Conservation (phyloP, 108 stramenopile genomes). For the Skeletonema tropicum region DNA sequence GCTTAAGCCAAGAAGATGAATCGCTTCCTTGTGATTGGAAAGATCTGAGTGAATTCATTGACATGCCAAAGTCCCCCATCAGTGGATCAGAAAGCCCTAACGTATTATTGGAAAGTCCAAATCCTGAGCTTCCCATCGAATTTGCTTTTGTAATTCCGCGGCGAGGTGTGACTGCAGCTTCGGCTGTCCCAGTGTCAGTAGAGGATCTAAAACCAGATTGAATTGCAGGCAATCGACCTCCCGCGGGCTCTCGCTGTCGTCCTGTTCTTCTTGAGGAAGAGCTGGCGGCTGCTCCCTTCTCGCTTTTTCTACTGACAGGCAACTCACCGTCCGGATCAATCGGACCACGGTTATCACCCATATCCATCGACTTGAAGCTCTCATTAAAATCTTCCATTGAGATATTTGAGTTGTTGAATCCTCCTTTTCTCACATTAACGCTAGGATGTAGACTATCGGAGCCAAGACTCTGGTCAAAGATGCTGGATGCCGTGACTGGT, state of each 20-base stretch:
- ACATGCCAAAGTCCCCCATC: constrained; percentile 34
- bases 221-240: constrained; percentile 22
- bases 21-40: constrained; percentile 31
- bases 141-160: neutral
- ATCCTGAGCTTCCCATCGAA: neutral
- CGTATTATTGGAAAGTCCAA: neutral
- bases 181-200: neutral
- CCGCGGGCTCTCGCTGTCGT: constrained; percentile 28
- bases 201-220: constrained; percentile 10
- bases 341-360: constrained; percentile 12
- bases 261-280: neutral
- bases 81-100: constrained; percentile 26
- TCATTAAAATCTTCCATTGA: constrained; percentile 40
- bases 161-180: neutral
- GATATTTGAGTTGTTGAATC: neutral
- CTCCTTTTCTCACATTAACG: neutral
- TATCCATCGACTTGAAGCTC: constrained; percentile 41
- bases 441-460: neutral
- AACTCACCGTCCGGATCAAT: neutral
- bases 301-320: neutral
- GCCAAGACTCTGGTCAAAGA: neutral
- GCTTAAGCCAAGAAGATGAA: constrained; percentile 32
- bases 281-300: neutral
- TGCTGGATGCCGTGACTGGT: neutral
- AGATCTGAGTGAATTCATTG: constrained; percentile 29